Evolutionary conservation across 2,329 filamentous ascomycete genomes (phyloP), one percentile per base, ranked within the genome.

Genomic region (Aspergillus pseudoglaucus): DNA sequence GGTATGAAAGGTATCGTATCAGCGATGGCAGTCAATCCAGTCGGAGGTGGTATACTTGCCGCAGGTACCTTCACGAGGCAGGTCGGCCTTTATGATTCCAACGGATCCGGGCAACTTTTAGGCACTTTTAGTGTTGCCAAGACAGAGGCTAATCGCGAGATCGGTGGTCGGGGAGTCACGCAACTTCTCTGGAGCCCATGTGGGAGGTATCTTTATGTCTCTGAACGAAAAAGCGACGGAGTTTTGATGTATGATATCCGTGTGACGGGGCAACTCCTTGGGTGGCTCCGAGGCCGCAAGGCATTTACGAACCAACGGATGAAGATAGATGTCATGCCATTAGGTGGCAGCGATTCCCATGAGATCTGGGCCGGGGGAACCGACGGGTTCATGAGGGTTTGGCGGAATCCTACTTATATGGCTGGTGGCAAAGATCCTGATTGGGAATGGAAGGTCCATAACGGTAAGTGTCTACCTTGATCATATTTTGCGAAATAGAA

Each of bases 351-450:
- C 22, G 65, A 62, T 9, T 65, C 69, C 7, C 71, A 76, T 55
- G 78, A 83, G 56, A 63, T 84, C 17, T 83, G 80, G 80, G 74
- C 70, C 41, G 82, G 82, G 8, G 80, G 80, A 0, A 72, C 63
- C 1, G 81, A 84, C 66, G 81, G 82, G 0, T 57, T 55, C 15
- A 68, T 80, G 47, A 68, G 77, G 48, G 65, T 73, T 46, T 81
- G 78, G 78, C 66, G 62, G 38, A 66, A 75, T 49, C 69, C 75
- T 1, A 64, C 70, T n/a, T 54, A 60, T 35, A 57, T 54, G 17
- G 68, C 67, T 47, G 76, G 72, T 8, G 61, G 64, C 3, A 60
- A 73, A 32, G 53, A 63, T 17, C 70, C 77, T 2, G 67, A 70
- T 50, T 70, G 63, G 54, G 68, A 70, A 49, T 69, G 68, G 54